Evolutionary conservation across 257 asterid genomes (phyloP).

Genomic region (Solanum ahanhuiri): DNA sequence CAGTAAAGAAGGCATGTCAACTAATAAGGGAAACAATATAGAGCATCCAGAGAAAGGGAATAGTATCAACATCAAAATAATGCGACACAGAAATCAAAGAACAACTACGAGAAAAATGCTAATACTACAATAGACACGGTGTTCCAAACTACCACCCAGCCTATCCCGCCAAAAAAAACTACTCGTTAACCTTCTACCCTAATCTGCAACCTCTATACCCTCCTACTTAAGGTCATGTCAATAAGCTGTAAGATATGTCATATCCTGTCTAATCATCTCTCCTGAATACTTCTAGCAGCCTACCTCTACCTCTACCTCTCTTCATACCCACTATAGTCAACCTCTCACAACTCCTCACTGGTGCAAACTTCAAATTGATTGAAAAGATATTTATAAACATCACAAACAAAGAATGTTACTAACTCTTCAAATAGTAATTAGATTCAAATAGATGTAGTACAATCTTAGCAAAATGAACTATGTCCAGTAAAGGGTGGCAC

Average conservation of each 20-base stretch:
- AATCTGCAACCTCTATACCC: background rate
- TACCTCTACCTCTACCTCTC: background rate
- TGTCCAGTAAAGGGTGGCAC: background rate
- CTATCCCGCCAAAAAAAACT: background rate
- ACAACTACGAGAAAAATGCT: background rate
- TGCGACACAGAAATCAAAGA: background rate
- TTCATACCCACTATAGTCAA: background rate
- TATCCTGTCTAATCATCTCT: background rate
- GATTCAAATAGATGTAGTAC: background rate
- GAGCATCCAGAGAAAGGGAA: background rate
- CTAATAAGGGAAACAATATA: background rate
- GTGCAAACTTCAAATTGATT: background rate
- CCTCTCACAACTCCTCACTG: background rate
- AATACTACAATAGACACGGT: background rate
- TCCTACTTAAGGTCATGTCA: background rate
- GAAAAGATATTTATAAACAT: background rate
- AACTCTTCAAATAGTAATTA: background rate
- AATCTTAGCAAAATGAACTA: background rate
- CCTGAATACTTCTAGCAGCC: background rate
- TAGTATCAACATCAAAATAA: background rate
- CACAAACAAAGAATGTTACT: background rate
- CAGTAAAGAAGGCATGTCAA: background rate
- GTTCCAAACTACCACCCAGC: background rate
- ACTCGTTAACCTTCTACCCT: background rate
- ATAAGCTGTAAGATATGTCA: background rate